Evolutionary conservation across 2,329 filamentous ascomycete species (phyloP), one percentile per base, ranked within the genome.

Genomic region (Penicillium sp.): DNA sequence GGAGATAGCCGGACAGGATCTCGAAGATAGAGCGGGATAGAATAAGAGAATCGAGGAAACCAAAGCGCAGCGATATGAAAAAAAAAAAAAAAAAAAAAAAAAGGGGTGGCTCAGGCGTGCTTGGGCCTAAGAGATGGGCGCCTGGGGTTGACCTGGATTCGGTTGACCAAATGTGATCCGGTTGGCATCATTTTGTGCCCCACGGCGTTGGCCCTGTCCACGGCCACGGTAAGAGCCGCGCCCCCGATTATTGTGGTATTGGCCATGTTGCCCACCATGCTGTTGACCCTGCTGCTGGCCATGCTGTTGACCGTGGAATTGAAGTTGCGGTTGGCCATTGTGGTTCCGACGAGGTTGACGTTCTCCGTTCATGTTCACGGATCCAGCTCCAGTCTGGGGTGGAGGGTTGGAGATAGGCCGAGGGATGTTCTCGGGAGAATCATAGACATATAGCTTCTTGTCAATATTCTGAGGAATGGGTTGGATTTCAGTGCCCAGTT

Each of bases 401-500:
- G 76, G 74, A 24, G 81, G 74, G 71, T 81, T 85, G 53, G 84
- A 81, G 60, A 88, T 84, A 4, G 94, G 94, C 34, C 92, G 87
- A 49, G 95, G 94, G 67, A 99, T 97, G 56, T 83, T 93, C 69
- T 99, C 93, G 1, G 94, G 94, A 61, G 92, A 90, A 61, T 99
- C 95, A 74, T 99, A 99, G 50, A 99, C 94, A 73, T 99, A 99
- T 37, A 99, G 86, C 62, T 89, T 95, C 84, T 97, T 97, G 80
- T 99, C 94, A 63, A 99, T 99, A 65, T 86, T 89, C 50, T 86
- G 83, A 18, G 94, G 94, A 68, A 99, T 99, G n/a, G 94, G 88
- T 71, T 94, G 90, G 59, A 99, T 99, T 77, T 99, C 94, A 7
- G 94, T 99, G 50, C 94, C 94, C 39, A 99, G 82, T 70, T 99